Base-by-base conservation (phyloP, 495 filamentous ascomycete genomes). In the Hypoxylon lienhwacheense region DNA sequence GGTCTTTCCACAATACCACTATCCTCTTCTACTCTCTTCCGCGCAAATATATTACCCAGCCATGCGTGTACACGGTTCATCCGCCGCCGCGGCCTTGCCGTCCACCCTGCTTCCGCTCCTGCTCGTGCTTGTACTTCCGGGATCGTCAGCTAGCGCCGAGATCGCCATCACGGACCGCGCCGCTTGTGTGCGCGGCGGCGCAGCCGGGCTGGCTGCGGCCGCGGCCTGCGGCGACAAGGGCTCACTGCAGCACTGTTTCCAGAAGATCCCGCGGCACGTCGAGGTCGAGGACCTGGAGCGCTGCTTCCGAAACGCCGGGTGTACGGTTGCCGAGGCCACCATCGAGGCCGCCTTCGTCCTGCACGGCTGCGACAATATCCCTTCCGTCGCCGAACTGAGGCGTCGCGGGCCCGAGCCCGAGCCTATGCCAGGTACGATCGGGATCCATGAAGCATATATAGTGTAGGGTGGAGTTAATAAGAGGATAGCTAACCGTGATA, bases 251-350 rank as follows among this genome's bases (percentile, higher is more conserved):
- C 42, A 67, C 60, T 76, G 72, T 45, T 67, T 75, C 61, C 16
- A 25, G 4, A 15, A 34, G 22, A 44, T 34, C 3, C 39, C 53
- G 34, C 43, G 34, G 31, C 41, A 55, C 48, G 51, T 66, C 39
- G 43, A 57, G 16, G 32, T 45, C 14, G 41, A 40, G 6, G 60
- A 68, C 28, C 50, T 75, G 20, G 68, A 74, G 45, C 55, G 37
- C 10, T 76, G 73, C 54, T 76, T 73, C 57, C 31, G 47, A 16
- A 53, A 65, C 39, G 68, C 68, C 20, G 73, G 70, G 19, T 77
- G 75, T 66, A 67, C 68, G 1, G 10, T 39, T 28, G 62, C 57
- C 25, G 72, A 75, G 42, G 57, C 73, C 15, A 33, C 40, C 29
- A 63, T 68, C 58, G 66, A 74, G 43, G 69, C 67, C 34, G 34